Evolutionary conservation across 108 stramenopile species (phyloP), one percentile per base, ranked within the genome.

Genomic region (Craspedostauros australis): DNA sequence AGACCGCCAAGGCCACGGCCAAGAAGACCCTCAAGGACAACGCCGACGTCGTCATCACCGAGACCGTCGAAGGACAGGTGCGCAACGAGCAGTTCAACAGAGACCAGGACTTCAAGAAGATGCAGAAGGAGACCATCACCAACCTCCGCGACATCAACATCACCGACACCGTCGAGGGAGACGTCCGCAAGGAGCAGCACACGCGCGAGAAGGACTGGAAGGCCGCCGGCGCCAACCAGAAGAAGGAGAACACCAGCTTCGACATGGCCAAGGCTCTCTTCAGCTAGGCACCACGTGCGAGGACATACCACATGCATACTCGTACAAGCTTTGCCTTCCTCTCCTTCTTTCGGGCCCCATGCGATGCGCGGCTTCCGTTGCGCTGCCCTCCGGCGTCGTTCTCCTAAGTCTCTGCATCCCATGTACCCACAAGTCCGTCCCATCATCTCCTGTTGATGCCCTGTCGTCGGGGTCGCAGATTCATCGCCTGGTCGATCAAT

Each of bases 101-200:
- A 41, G 50, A 52, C 14, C 4, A 28, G 33, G 7, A 52, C 16
- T 36, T 12, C 34, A 36, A 36, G 34, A 12, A 8, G 12, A 54
- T 40, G 53, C 39, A 54, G 39, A 54, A 54, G 53, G 53, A 33
- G 18, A 39, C 53, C 21, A 39, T 36, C 9, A 54, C 39, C 7
- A 39, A 24, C n/a, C n/a, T n/a, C n/a, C 6, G 6, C 26, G 47
- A 48, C 2, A 50, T 62, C 22, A 62, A 51, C 40, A 52, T 62
- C 21, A 26, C 57, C 33, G 63, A 64, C 22, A 54, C 63, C 5
- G 54, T 64, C 9, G 63, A 64, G 40, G 22, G 24, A 2, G 53
- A 64, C 6, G 63, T 64, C 18, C 63, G 63, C 14, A 64, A 54
- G 15, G 63, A 64, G 23, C 63, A 64, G 30, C 46, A 64, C 46